Conservation (phyloP, 2,329 filamentous ascomycete genomes). For the Aspergillus sp. region DNA sequence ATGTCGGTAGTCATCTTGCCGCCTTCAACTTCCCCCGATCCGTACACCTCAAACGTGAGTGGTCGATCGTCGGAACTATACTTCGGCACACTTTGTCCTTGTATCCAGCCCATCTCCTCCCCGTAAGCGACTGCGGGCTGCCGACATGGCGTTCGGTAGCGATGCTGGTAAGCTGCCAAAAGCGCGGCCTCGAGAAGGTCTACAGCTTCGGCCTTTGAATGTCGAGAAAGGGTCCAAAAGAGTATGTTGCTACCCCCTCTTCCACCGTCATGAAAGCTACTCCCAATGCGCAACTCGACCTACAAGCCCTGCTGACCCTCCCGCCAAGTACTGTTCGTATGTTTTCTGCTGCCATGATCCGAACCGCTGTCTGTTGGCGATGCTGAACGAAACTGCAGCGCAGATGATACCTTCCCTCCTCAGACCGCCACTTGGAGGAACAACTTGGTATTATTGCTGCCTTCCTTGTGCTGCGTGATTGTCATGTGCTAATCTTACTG, state of each 20-base stretch:
- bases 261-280: slow-evolving; percentile 8
- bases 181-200: slow-evolving; percentile 24
- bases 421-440: slow-evolving; percentile 44
- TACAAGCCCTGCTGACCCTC: slow-evolving; percentile 14
- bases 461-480: neutral
- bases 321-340: slow-evolving; percentile 22
- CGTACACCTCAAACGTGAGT: neutral
- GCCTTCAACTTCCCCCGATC: neutral
- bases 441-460: slow-evolving; percentile 39
- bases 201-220: slow-evolving; percentile 33
- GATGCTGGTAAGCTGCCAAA: slow-evolving; percentile 11
- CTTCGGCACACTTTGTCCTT: slow-evolving; percentile 1
- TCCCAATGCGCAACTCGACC: neutral
- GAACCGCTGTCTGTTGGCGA: neutral
- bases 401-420: slow-evolving; percentile 34
- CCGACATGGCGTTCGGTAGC: slow-evolving; percentile 25
- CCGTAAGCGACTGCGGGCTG: neutral
- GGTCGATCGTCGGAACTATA: slow-evolving; percentile 1
- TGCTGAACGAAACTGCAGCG: slow-evolving; percentile 24
- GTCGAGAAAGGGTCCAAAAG: slow-evolving; percentile 35
- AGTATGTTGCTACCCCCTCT: slow-evolving; percentile 31
- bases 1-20: slow-evolving; percentile 7
- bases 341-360: slow-evolving; percentile 10
- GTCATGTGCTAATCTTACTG: neutral
- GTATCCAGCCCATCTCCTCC: neutral